Evolutionary conservation across 129 eudicot genomes (phyloP).

Genomic region (Cynara cardunculus): DNA sequence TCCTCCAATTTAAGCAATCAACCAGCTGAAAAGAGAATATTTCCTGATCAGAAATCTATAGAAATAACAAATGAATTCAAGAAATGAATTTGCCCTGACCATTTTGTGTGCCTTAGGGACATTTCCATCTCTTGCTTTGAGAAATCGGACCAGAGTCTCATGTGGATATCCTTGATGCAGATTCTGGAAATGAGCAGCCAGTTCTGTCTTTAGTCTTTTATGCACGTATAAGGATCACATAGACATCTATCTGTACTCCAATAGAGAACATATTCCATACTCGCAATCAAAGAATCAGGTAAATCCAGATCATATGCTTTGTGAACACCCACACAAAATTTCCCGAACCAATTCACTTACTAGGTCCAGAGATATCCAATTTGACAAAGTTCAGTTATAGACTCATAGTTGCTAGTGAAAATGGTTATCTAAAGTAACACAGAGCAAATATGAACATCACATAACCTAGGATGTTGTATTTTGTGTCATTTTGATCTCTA

Average conservation of each 20-base stretch:
- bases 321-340: not conserved
- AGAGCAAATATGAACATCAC: not conserved
- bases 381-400: not conserved
- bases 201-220: not conserved
- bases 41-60: not conserved
- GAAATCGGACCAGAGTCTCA: constrained; percentile 70
- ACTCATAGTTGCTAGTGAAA: not conserved
- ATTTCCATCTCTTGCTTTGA: constrained; percentile 94
- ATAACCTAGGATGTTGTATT: not conserved
- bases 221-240: not conserved
- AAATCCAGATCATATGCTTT: not conserved
- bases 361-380: not conserved
- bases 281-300: not conserved
- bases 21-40: constrained; percentile 50
- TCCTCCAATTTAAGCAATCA: constrained; percentile 90
- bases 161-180: constrained; percentile 75
- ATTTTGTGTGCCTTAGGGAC: constrained; percentile 72
- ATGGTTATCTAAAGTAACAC: not conserved
- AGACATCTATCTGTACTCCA: not conserved
- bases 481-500: not conserved
- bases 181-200: constrained; percentile 48
- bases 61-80: not conserved
- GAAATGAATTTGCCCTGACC: constrained; percentile 37
- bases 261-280: not conserved
- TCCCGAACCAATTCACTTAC: not conserved